phyloP scores from a whole-genome alignment of 2,329 filamentous ascomycete species.

The Immersiporthe knoxdaviesiana region DNA sequence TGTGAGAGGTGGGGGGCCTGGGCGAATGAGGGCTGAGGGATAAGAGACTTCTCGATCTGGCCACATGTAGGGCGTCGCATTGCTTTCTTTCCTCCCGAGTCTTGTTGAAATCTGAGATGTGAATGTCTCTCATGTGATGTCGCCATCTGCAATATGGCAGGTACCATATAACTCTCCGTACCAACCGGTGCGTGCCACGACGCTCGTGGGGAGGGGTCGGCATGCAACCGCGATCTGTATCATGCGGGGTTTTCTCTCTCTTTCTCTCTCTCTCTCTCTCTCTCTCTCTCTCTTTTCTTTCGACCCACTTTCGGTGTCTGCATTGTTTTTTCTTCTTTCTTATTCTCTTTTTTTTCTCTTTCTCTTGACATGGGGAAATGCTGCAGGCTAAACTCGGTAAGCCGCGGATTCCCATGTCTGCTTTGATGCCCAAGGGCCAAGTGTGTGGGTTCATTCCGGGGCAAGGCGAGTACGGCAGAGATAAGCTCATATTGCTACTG shows the following conservation, averaged over 20 bases:
- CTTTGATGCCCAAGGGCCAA: not conserved
- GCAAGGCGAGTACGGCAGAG: not conserved
- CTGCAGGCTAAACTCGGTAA: not conserved
- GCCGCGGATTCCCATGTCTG: conserved; percentile 6
- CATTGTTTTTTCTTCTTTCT: no score
- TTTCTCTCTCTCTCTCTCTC: not conserved
- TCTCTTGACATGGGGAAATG: not conserved
- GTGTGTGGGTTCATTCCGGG: not conserved
- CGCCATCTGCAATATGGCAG: not conserved
- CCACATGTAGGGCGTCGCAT: conserved; percentile 18
- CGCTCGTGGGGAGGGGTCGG: not conserved
- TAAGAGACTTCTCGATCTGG: conserved; percentile 26
- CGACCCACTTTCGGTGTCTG: not conserved
- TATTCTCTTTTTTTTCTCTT: not conserved
- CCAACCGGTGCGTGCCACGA: not conserved
- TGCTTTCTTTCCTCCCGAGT: not conserved
- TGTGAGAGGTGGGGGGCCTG: not conserved
- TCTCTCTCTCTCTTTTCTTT: not conserved
- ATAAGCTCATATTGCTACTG: not conserved
- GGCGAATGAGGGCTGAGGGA: conserved; percentile 24
- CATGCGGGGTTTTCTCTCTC: not conserved
- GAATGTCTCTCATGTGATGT: not conserved
- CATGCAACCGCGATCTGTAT: not conserved
- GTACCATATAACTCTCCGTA: not conserved
- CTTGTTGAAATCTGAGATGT: not conserved